A percentile compares a stretch with the other conserved stretches of the same genome.
phyloP scores from a whole-genome alignment of 2,329 filamentous ascomycete genomes.

The Microcera coccophila region DNA sequence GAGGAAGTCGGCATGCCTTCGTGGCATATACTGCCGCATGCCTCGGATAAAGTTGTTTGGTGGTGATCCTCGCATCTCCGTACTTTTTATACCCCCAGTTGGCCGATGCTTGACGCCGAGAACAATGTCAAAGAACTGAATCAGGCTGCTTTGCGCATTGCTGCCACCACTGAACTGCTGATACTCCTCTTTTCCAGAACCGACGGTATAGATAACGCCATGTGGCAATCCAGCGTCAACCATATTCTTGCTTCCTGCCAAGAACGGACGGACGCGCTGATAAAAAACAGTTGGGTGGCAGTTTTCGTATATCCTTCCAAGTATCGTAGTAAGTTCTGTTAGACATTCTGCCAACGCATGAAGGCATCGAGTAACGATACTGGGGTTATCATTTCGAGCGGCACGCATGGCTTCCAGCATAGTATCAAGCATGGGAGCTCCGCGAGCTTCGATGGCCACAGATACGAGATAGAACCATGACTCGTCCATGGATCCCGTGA shows the following conservation, averaged over 20 bases:
- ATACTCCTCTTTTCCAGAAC: slow-evolving; percentile 63
- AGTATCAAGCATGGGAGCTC: slow-evolving; percentile 78
- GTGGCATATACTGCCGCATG: slow-evolving; percentile 97
- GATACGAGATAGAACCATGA: slow-evolving; percentile 98
- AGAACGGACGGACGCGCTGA: slow-evolving; percentile 86
- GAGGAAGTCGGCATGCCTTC: slow-evolving; percentile 83
- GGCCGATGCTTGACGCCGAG: slow-evolving; percentile 87
- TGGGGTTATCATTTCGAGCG: slow-evolving; percentile 64
- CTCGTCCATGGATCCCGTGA: slow-evolving; percentile 91
- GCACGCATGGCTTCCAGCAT: slow-evolving; percentile 87
- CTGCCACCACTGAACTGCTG: slow-evolving; percentile 89
- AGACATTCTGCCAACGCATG: slow-evolving; percentile 79
- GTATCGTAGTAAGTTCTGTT: slow-evolving; percentile 73
- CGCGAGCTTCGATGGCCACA: slow-evolving; percentile 90
- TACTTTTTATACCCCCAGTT: slow-evolving; percentile 74
- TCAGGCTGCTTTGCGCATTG: slow-evolving; percentile 93
- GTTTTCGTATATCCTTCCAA: slow-evolving; percentile 89
- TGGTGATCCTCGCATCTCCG: slow-evolving; percentile 35
- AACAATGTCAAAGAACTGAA: slow-evolving; percentile 95
- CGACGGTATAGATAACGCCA: slow-evolving; percentile 84
- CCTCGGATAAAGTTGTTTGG: slow-evolving; percentile 87
- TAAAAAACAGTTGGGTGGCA: slow-evolving; percentile 96
- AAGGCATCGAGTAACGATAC: slow-evolving; percentile 73
- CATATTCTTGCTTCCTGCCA: slow-evolving; percentile 98
- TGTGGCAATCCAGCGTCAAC: slow-evolving; percentile 82